Conservation (phyloP, 2,329 filamentous ascomycete genomes). For the Aciculosporium take region DNA sequence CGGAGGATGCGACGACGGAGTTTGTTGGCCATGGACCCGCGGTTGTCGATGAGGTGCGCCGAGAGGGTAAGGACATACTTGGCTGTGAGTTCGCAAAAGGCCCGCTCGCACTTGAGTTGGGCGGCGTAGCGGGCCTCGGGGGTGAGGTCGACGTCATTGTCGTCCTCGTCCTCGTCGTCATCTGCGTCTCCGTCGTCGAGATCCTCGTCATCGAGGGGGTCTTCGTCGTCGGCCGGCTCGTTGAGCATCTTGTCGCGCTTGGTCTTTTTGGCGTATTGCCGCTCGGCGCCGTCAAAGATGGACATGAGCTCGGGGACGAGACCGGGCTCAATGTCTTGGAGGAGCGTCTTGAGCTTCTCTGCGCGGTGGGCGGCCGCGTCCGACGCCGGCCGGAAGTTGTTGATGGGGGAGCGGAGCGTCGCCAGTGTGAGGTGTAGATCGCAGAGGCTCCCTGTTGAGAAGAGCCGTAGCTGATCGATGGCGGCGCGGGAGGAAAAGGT, state of each 20-base stretch:
- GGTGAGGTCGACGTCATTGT: constrained; percentile 38
- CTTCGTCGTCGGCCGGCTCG: constrained; percentile 57
- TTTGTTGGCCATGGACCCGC: constrained; percentile 43
- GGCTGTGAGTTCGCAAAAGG: constrained; percentile 70
- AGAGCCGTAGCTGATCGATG: constrained; percentile 65
- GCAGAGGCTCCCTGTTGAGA: constrained; percentile 61
- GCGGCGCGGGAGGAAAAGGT: constrained; percentile 52
- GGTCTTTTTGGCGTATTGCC: constrained; percentile 57
- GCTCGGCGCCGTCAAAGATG: constrained; percentile 67
- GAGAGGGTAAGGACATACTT: constrained; percentile 73
- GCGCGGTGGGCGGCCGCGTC: constrained; percentile 11
- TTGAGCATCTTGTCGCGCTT: constrained; percentile 43
- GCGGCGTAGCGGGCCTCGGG: constrained; percentile 46
- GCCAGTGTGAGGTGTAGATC: constrained; percentile 73
- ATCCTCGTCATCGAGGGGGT: constrained; percentile 48
- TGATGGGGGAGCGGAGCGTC: constrained; percentile 45
- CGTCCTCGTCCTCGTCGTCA: constrained; percentile 36
- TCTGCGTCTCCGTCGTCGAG: constrained; percentile 31
- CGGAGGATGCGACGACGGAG: constrained; percentile 58
- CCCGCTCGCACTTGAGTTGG: constrained; percentile 66
- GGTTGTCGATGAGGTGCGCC: constrained; percentile 57
- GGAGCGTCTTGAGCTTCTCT: constrained; percentile 28
- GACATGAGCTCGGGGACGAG: constrained; percentile 55
- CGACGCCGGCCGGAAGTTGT: constrained; percentile 21
- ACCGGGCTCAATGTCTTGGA: constrained; percentile 53